A percentile compares a stretch with the other conserved stretches of the same genome.
Evolutionary conservation across 2,329 filamentous ascomycete genomes (phyloP).

Genomic region (Colletotrichum cuscutae): DNA sequence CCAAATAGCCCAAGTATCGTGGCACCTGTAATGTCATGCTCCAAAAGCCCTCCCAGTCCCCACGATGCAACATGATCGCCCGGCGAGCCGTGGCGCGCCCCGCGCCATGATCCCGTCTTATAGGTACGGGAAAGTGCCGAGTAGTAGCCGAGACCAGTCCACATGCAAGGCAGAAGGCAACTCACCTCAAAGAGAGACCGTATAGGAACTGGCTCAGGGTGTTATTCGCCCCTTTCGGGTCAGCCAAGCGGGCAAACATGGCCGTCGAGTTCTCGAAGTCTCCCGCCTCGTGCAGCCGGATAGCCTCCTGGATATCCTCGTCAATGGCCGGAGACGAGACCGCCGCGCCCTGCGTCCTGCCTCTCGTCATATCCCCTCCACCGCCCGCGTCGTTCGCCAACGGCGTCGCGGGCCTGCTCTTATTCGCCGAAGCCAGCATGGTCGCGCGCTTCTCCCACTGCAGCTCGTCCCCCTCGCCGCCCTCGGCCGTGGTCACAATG

Average conservation of each 20-base stretch:
- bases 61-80: constrained; percentile 4
- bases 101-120: constrained; percentile 1
- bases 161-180: constrained; percentile 36
- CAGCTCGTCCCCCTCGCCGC: constrained; percentile 65
- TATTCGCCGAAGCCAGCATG: constrained; percentile 77
- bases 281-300: constrained; percentile 88
- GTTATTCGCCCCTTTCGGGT: constrained; percentile 87
- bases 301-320: constrained; percentile 92
- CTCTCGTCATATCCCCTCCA: constrained; percentile 29
- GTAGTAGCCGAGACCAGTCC: constrained; percentile 11
- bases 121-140: constrained; percentile 3
- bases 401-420: constrained; percentile 55
- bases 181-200: constrained; percentile 86
- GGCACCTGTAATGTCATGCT: neutral
- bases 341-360: constrained; percentile 34
- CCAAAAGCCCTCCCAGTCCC: neutral
- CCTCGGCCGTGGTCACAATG: constrained; percentile 63
- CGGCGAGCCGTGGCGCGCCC: neutral
- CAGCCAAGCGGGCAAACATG: constrained; percentile 86
- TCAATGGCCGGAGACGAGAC: constrained; percentile 66
- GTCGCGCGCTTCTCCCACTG: constrained; percentile 95
- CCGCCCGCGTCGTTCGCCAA: constrained; percentile 30
- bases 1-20: neutral
- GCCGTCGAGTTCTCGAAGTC: constrained; percentile 82
- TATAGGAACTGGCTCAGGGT: constrained; percentile 96